Conservation (phyloP, 768 basidiomycete genomes). For the Hemileccinum impolitum region DNA sequence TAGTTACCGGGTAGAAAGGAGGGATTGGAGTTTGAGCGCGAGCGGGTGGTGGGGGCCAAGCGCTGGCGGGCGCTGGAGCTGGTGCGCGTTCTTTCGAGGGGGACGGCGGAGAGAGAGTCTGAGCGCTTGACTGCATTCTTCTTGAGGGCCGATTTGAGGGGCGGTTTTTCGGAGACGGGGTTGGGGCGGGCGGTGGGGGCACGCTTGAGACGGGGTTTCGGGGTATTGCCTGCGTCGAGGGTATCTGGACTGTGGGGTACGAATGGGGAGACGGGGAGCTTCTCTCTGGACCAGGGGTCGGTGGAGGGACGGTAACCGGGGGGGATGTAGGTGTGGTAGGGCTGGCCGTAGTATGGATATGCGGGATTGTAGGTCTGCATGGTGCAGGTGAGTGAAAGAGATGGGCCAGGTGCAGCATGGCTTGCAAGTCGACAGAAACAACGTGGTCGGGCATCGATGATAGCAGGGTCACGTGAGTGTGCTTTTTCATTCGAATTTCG, state of each 20-base stretch:
- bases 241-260: constrained; percentile 24
- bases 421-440: neutral
- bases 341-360: constrained; percentile 47
- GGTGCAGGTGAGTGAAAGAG: constrained; percentile 6
- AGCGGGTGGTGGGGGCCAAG: constrained; percentile 31
- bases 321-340: constrained; percentile 36
- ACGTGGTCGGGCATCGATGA: neutral
- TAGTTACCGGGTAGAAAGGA: constrained; percentile 30
- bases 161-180: constrained; percentile 30
- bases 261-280: constrained; percentile 31
- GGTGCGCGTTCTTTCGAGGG: constrained; percentile 40
- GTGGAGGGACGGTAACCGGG: constrained; percentile 25
- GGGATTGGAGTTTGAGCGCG: constrained; percentile 36
- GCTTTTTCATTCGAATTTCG: too few relatives aligned
- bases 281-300: constrained; percentile 34
- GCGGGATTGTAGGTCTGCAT: constrained; percentile 39
- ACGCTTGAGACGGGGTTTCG: constrained; percentile 31
- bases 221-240: constrained; percentile 4
- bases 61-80: constrained; percentile 36
- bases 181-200: constrained; percentile 28
- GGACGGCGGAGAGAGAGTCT: constrained; percentile 21
- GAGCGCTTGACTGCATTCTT: constrained; percentile 34
- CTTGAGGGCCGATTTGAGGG: constrained; percentile 59
- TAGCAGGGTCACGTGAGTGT: constrained; percentile 11
- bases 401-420: constrained; percentile 18